phyloP scores from a whole-genome alignment of 2,329 filamentous ascomycete species.

The Aurifilum marmelostoma region DNA sequence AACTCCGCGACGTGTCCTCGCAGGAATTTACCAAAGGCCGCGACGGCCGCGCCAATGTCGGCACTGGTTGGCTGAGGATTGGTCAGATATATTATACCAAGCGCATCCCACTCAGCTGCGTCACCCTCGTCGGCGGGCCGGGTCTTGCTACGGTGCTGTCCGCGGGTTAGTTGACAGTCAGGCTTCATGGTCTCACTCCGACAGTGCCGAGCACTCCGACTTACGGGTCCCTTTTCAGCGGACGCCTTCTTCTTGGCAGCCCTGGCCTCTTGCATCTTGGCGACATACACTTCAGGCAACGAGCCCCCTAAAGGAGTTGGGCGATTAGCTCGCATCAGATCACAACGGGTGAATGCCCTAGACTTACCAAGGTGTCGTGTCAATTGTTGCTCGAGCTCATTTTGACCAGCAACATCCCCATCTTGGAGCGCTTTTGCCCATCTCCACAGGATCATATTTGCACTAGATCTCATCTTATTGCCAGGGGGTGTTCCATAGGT shows the following conservation, averaged over 20 bases:
- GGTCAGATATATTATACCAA: slow-evolving; percentile 56
- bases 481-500: slow-evolving; percentile 13
- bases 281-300: slow-evolving; percentile 22
- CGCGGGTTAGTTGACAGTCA: neutral
- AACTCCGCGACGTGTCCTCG: slow-evolving; percentile 52
- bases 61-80: slow-evolving; percentile 42
- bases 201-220: neutral
- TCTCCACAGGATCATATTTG: slow-evolving; percentile 20
- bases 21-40: slow-evolving; percentile 54
- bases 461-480: slow-evolving; percentile 1
- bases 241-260: slow-evolving; percentile 27
- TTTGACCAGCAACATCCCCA: slow-evolving; percentile 20
- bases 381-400: slow-evolving; percentile 23
- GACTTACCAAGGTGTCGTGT: slow-evolving; percentile 22
- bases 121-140: slow-evolving; percentile 51
- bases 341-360: neutral
- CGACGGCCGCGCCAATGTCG: slow-evolving; percentile 51
- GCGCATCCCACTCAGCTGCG: slow-evolving; percentile 57
- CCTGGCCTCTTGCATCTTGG: slow-evolving; percentile 14
- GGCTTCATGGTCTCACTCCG: neutral
- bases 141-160: slow-evolving; percentile 44
- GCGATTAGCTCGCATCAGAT: neutral
- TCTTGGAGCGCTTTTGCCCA: slow-evolving; percentile 25
- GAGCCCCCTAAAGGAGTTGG: slow-evolving; percentile 2
- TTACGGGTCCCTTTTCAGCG: slow-evolving; percentile 23